Conservation (phyloP, 2,329 filamentous ascomycete genomes). For the Arthrobotrys entomopaga region DNA sequence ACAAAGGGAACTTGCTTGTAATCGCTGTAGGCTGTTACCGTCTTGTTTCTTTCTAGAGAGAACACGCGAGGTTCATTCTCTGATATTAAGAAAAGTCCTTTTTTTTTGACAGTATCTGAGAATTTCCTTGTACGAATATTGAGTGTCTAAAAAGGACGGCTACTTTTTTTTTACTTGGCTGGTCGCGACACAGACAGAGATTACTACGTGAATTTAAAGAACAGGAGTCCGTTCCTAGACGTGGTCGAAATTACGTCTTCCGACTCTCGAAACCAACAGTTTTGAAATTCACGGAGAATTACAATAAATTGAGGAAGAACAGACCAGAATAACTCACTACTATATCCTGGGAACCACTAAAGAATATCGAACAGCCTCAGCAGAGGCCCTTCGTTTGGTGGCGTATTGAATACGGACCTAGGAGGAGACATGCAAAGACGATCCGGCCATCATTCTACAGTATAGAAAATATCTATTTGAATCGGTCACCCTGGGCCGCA, state of each 20-base stretch:
- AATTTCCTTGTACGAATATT: conserved; percentile 45
- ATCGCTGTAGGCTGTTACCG: conserved; percentile 55
- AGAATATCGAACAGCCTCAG: conserved; percentile 18
- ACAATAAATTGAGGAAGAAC: conserved; percentile 14
- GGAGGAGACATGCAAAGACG: conserved; percentile 46
- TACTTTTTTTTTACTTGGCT: conserved; percentile 18
- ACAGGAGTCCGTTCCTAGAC: conserved; percentile 44
- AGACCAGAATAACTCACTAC: conserved; percentile 12
- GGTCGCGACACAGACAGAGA: conserved; percentile 31
- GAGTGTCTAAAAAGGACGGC: conserved; percentile 32
- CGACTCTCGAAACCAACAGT: conserved; percentile 9
- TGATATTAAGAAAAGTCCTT: conserved; percentile 20
- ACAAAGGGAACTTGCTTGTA: conserved; percentile 52
- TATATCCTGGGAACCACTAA: conserved; percentile 20
- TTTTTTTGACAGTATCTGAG: conserved; percentile 44
- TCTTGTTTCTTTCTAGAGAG: conserved; percentile 54
- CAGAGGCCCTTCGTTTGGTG: conserved; percentile 4
- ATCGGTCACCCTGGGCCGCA: conserved; percentile 26
- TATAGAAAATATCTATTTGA: conserved; percentile 44
- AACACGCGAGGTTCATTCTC: conserved; percentile 27
- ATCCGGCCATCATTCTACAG: conserved; percentile 33
- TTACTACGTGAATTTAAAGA: conserved; percentile 50
- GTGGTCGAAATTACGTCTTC: conserved; percentile 38
- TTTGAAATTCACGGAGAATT: conserved; percentile 37
- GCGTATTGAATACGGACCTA: conserved; percentile 12